Evolutionary conservation across 1,284 basidiomycete genomes (phyloP), one percentile per base, ranked within the genome.

Genomic region (Pyrrhoderma noxium): DNA sequence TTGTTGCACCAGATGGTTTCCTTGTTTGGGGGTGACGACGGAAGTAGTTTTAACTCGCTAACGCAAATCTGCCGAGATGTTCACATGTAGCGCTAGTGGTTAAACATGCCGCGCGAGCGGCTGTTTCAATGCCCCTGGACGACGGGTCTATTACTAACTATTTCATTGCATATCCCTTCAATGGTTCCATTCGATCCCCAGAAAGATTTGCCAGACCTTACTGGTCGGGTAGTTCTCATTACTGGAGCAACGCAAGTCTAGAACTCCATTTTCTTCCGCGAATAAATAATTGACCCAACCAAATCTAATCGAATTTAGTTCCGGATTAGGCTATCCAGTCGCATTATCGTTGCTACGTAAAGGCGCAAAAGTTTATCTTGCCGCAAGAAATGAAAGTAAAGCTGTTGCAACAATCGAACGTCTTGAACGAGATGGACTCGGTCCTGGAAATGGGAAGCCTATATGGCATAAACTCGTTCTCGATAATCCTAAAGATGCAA

Each of bases 301-400:
- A n/a, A n/a, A n/a, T n/a, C n/a, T n/a, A n/a, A n/a, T n/a, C n/a
- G n/a, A n/a, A n/a, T n/a, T n/a, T 11, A 54, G 52, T 4, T 50
- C 52, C 2, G 52, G 52, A 14, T 39, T 54, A 11, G 52, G 52
- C 11, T 49, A 48, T 45, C 35, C 41, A 1, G 42, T 42, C 14
- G 52, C 48, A 5, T 43, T 56, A 51, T 61, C 62, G 11, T 59
- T 69, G 23, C 64, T 69, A 49, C 57, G 62, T 8, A 58, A 62
- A 45, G 63, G 65, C 16, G 68, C 67, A 7, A 69, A 58, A 27
- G 72, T 75, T 8, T 71, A 70, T 58, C 61, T 74, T 53, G 67
- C 66, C 14, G 65, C 65, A 16, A 64, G 72, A 13, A 62, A 58
- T 36, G 59, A 61, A 37, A 49, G 57, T 18, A 68, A 66, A 27